Base-by-base conservation (phyloP, 1,284 basidiomycete genomes). In the Tilletia walkeri region DNA sequence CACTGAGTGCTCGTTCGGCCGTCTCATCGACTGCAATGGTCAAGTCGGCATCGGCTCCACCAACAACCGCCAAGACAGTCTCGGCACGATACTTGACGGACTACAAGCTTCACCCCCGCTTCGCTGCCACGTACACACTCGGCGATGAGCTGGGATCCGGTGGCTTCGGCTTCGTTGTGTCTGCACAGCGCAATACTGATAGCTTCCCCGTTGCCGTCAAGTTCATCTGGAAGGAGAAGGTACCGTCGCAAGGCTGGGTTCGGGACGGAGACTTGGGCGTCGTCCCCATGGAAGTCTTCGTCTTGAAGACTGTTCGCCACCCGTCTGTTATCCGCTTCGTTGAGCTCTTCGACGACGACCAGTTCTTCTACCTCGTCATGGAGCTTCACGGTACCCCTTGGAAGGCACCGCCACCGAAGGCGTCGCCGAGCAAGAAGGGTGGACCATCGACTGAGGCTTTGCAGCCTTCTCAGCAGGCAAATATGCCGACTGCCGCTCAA, bases 321-420 rank as follows among this genome's bases (percentile, higher is more conserved):
- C 88, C 90, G 59, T 90, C 90, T 74, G 90, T 96, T 67, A 90
- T 95, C 78, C 88, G 88, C 80, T 94, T 91, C 83, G 84, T 93
- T 49, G 93, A 91, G 74, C 84, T 94, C 14, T 95, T 90, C 80
- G 91, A 95, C 80, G 94, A 95, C 83, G 85, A 87, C 0, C 83
- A 89, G 36, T 95, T 91, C 81, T 95, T 91, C 84, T 95, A 95
- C 84, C 85, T 95, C 73, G 93, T 95, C 30, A 93, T 94, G 87
- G 94, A 95, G 84, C 86, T 94, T 38, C 94, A 96, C 81, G 94
- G 94, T 34, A 89, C 90, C 14, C 92, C 93, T 1, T 95, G 94
- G 94, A 69, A 72, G 41, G 76, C 77, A 48, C 76, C 76, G 12
- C 49, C 49, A 65, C 70, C 20, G 14, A 63, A 63, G 59, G 18